Evolutionary conservation across 1,139 yeast species (phyloP).

Genomic region (Blastobotrys elegans): DNA sequence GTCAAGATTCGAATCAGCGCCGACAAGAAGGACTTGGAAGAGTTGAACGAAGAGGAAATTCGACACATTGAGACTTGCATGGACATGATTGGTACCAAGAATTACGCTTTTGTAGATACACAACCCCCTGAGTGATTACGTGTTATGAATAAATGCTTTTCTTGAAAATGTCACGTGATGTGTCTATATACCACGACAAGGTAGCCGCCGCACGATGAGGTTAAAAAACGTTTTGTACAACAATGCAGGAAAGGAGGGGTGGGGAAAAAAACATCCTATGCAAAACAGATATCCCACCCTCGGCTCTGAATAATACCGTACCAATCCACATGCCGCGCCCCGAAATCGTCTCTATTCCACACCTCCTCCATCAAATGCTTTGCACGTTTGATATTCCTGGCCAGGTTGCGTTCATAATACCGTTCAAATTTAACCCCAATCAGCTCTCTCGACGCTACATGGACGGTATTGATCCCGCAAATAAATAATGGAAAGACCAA

Average conservation of each 20-base stretch:
- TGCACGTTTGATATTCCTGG: slow-evolving; percentile 62
- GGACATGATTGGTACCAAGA: too few relatives aligned
- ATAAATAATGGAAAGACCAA: slow-evolving; percentile 72
- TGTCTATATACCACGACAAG: too few relatives aligned
- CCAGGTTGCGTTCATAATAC: slow-evolving; percentile 56
- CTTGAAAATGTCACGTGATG: too few relatives aligned
- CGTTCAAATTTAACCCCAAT: slow-evolving; percentile 53
- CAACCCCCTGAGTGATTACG: too few relatives aligned
- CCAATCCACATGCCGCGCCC: slow-evolving; percentile 58
- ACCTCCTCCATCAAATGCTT: slow-evolving; percentile 54
- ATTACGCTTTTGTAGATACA: too few relatives aligned
- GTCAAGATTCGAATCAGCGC: too few relatives aligned
- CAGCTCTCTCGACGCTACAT: slow-evolving; percentile 39
- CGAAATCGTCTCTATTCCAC: slow-evolving; percentile 47
- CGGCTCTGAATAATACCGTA: slow-evolving; percentile 56
- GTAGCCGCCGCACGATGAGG: too few relatives aligned
- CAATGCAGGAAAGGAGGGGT: neutral
- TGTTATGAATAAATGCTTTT: too few relatives aligned
- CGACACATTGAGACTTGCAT: too few relatives aligned
- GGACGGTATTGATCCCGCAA: slow-evolving; percentile 65
- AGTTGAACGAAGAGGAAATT: too few relatives aligned
- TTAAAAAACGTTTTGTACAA: too few relatives aligned
- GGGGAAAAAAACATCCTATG: slow-evolving; percentile 32
- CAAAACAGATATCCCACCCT: slow-evolving; percentile 80
- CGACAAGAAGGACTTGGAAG: too few relatives aligned